phyloP scores from a whole-genome alignment of 116 monocot genomes.

The Trichopus zeylanicus region DNA sequence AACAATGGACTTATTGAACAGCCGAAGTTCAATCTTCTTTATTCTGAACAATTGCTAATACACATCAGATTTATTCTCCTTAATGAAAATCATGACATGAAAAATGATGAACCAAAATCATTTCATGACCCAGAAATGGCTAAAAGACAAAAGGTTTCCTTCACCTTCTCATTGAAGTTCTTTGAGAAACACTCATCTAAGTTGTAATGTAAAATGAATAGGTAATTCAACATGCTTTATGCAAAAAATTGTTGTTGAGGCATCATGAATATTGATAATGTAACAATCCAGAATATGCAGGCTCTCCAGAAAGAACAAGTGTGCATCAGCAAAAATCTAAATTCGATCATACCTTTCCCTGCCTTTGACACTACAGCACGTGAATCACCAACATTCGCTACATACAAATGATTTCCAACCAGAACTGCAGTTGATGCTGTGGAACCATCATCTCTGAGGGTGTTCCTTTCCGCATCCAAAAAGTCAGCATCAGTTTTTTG shows the following conservation, averaged over 20 bases:
- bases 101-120: neutral
- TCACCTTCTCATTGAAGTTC: neutral
- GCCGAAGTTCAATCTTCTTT: too few species aligned
- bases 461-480: conserved; percentile 69
- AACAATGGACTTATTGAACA: too few species aligned
- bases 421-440: conserved; percentile 95
- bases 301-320: neutral
- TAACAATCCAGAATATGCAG: neutral
- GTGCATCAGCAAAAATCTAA: neutral
- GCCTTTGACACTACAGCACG: conserved; percentile 84
- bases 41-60: neutral
- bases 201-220: neutral
- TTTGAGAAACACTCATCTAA: neutral
- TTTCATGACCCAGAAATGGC: neutral
- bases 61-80: neutral
- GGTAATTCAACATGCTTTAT: too few species aligned
- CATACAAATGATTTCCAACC: conserved; percentile 68
- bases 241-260: too few species aligned
- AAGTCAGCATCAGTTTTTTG: conserved; percentile 77
- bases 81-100: neutral
- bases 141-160: neutral
- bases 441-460: conserved; percentile 87
- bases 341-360: conserved; percentile 58
- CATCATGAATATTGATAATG: neutral
- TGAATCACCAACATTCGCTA: conserved; percentile 99